Evolutionary conservation across 148 eudicot genomes (phyloP).

Genomic region (Mesembryanthemum crystallinum): DNA sequence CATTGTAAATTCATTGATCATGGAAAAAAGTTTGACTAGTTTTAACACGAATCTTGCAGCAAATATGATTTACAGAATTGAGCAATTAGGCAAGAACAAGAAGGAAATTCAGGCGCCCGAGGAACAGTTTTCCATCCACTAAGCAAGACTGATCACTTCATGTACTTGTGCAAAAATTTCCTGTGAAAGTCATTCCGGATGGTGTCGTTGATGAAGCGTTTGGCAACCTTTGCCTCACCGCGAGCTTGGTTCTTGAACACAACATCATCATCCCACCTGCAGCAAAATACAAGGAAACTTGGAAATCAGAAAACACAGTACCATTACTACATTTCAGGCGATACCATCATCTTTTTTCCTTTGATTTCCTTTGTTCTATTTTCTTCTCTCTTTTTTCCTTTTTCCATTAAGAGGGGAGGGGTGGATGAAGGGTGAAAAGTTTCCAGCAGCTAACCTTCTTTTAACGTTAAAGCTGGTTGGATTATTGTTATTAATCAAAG

Average conservation of each 20-base stretch:
- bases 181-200: slow-evolving; percentile 89
- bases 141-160: slow-evolving; percentile 47
- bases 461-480: slow-evolving; percentile 85
- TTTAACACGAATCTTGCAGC: not conserved
- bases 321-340: not conserved
- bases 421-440: not conserved
- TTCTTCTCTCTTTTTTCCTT: not conserved
- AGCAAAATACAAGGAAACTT: not conserved
- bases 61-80: not conserved
- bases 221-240: slow-evolving; percentile 79
- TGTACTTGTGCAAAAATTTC: slow-evolving; percentile 90
- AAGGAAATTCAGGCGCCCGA: not conserved
- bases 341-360: not conserved
- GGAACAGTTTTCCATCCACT: not conserved
- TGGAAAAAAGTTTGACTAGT: not conserved
- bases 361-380: not conserved
- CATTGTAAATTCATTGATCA: slow-evolving; percentile 1
- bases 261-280: slow-evolving; percentile 99
- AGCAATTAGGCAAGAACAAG: not conserved
- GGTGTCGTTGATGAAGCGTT: slow-evolving; percentile 96
- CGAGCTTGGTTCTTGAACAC: slow-evolving; percentile 99
- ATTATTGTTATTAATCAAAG: slow-evolving; percentile 67
- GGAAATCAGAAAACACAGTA: not conserved
- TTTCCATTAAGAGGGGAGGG: not conserved
- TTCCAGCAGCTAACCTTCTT: slow-evolving; percentile 57